Percentiles rank a stretch among this genome's conserved stretches.
phyloP scores from a whole-genome alignment of 257 asterid genomes.

The Salvia rosmarinus region DNA sequence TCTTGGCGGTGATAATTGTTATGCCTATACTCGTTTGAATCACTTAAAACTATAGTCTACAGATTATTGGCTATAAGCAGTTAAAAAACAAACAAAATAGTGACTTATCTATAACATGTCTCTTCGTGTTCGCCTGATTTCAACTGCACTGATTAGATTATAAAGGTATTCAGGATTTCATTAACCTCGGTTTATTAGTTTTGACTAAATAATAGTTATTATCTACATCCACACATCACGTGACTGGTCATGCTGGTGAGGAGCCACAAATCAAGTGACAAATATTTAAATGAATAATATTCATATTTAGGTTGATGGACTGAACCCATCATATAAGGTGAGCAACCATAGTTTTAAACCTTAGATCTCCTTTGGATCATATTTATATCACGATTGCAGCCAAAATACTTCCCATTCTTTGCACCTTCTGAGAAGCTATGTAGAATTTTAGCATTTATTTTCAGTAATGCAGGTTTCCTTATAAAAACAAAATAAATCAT shows the following conservation, averaged over 20 bases:
- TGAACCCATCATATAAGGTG: too few relatives aligned
- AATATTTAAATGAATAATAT: constrained; percentile 5
- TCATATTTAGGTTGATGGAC: too few relatives aligned
- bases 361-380: constrained; percentile 2
- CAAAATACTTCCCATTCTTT: background rate
- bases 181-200: background rate
- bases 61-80: background rate
- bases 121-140: constrained; percentile 12
- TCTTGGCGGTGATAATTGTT: background rate
- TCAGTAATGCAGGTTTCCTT: too few relatives aligned
- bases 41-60: background rate
- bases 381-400: background rate
- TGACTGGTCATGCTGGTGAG: background rate
- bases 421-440: background rate
- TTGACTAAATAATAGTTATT: background rate
- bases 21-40: background rate
- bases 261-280: background rate
- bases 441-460: too few relatives aligned
- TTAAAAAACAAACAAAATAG: background rate
- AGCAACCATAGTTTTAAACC: background rate
- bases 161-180: background rate
- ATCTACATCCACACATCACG: background rate
- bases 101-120: background rate
- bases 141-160: background rate
- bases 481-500: background rate